Percentiles rank a stretch among this genome's conserved stretches.
Evolutionary conservation across 2,329 filamentous ascomycete genomes (phyloP).

Genomic region (Cladosporium velox): DNA sequence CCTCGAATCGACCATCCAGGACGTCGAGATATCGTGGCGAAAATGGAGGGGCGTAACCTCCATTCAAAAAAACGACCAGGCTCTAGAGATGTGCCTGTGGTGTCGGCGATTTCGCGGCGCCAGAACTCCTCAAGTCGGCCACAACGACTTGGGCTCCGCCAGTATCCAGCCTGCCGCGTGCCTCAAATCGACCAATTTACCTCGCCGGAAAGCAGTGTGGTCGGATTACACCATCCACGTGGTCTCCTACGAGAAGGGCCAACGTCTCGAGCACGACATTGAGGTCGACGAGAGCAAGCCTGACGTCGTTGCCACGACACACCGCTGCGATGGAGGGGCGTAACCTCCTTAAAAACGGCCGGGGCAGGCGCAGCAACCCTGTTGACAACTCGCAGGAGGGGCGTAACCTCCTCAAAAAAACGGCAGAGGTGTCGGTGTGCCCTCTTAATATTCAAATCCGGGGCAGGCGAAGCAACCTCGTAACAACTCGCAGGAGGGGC

Average conservation of each 20-base stretch:
- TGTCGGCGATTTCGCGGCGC: not conserved
- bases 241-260: conserved; percentile 36
- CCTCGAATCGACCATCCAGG: conserved; percentile 25
- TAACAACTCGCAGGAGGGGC: not conserved
- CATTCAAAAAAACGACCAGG: not conserved
- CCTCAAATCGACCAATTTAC: not conserved
- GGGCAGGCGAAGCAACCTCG: not conserved
- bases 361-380: not conserved
- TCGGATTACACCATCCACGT: conserved; percentile 30
- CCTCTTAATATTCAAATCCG: not conserved
- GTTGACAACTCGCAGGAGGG: not conserved
- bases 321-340: not conserved
- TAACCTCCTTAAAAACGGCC: not conserved
- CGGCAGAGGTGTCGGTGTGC: too few species aligned
- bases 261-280: conserved; percentile 35
- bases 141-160: not conserved
- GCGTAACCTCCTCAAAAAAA: not conserved
- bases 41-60: not conserved
- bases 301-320: conserved; percentile 24
- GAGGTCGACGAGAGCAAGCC: conserved; percentile 33
- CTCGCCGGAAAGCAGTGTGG: not conserved
- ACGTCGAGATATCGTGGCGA: conserved; percentile 19
- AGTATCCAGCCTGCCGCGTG: not conserved
- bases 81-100: not conserved
- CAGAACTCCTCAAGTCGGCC: not conserved